Conservation (phyloP, 2,329 filamentous ascomycete genomes). For the Trichoderma afroharzianum region DNA sequence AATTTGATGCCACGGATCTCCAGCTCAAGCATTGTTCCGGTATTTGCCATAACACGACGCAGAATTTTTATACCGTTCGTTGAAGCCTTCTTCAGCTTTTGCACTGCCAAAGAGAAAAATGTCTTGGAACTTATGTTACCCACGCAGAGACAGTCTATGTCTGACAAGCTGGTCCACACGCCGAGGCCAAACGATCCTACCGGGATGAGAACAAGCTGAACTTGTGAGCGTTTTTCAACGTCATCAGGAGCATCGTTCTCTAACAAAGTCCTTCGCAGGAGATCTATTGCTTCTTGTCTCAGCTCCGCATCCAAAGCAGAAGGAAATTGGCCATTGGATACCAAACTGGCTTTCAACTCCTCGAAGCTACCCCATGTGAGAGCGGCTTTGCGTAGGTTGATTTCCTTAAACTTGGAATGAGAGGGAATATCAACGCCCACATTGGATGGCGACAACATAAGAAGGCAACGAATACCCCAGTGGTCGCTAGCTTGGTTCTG, state of each 20-base stretch:
- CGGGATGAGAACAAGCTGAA: constrained; percentile 49
- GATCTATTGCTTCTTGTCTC: constrained; percentile 42
- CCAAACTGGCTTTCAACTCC: constrained; percentile 38
- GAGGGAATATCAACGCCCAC: background rate
- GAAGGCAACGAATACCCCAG: constrained; percentile 51
- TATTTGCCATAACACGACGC: constrained; percentile 54
- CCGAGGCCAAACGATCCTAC: constrained; percentile 65
- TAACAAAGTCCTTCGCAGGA: constrained; percentile 43
- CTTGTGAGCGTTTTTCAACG: constrained; percentile 21
- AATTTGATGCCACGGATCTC: constrained; percentile 55
- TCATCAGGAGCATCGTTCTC: constrained; percentile 27
- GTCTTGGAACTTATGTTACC: constrained; percentile 57
- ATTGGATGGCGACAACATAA: constrained; percentile 24
- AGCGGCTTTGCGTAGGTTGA: constrained; percentile 33
- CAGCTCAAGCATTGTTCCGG: constrained; percentile 63
- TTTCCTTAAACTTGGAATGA: background rate
- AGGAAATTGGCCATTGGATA: constrained; percentile 42
- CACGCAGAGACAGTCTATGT: constrained; percentile 64
- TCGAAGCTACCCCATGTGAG: constrained; percentile 30
- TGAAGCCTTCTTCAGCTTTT: constrained; percentile 49
- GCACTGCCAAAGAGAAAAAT: constrained; percentile 58
- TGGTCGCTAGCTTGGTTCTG: constrained; percentile 50
- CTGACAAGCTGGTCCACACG: constrained; percentile 58
- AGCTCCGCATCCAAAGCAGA: constrained; percentile 39
- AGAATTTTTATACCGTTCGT: constrained; percentile 46